Evolutionary conservation across 2,329 filamentous ascomycete genomes (phyloP), one percentile per base, ranked within the genome.

Genomic region (Septoria petroselini): DNA sequence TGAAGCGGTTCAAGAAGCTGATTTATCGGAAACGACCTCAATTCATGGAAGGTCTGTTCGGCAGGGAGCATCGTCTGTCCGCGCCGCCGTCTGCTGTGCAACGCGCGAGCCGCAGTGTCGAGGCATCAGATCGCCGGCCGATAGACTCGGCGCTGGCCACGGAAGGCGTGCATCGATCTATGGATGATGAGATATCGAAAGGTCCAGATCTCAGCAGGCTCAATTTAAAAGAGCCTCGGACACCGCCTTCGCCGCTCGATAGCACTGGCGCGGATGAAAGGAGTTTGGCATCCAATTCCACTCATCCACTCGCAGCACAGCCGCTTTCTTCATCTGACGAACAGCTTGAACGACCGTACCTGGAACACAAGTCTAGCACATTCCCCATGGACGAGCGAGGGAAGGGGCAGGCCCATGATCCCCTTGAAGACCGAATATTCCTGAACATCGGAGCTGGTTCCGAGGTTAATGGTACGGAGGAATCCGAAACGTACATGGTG

Each of bases 1-100:
- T 94, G 33, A 84, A 85, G 56, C 87, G 86, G 50, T 96, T 97
- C 75, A 96, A 94, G 67, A 74, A 79, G 42, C 76, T 94, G 7
- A 72, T 93, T 23, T 75, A 80, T 55, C 73, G 76, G 49, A 77
- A 76, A 53, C 74, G 78, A 60, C 72, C 78, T 48, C 71, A 71
- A 30, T 71, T 75, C 21, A 74, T 84, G 61, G 77, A 81, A 52
- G 79, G 77, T 35, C 79, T 84, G 25, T 72, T 85, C 14, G 82
- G 81, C 3, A 73, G 76, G 48, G 76, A 78, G 25, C 73, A 78
- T 11, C 74, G 77, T 41, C 77, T 82, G 41, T 80, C 81, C 12
- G 76, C 80, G 54, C 80, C 79, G 41, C 79, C 81, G 6, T 48
- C 50, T 38, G 42, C 48, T 17, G 42, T 58, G 3, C 44, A 55